Conservation (phyloP, 2,329 filamentous ascomycete species). For the Pestalotiopsis sp. region DNA sequence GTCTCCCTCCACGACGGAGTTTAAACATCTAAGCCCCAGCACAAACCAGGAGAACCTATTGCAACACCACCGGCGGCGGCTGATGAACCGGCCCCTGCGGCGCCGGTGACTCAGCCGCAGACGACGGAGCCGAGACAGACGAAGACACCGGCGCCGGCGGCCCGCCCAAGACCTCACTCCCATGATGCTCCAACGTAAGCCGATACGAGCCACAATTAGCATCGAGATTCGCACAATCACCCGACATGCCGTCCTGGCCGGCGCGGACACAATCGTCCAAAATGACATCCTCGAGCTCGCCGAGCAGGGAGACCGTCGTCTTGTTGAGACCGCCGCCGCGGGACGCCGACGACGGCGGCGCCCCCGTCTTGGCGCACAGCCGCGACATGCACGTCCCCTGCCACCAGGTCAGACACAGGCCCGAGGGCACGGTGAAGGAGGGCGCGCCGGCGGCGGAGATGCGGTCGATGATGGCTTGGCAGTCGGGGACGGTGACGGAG, state of each 20-base stretch:
- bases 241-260: conserved; percentile 13
- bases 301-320: conserved; percentile 9
- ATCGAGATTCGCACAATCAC: conserved; percentile 14
- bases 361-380: conserved; percentile 12
- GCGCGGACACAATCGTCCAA: conserved; percentile 3
- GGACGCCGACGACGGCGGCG: neutral
- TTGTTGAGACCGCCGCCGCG: neutral
- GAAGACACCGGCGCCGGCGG: neutral
- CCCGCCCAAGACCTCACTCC: neutral
- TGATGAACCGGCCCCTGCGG: too few species aligned
- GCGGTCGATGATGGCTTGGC: conserved; percentile 12
- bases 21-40: too few species aligned
- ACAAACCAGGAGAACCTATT: too few species aligned
- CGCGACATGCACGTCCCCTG: conserved; percentile 15
- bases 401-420: conserved; percentile 14
- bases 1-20: too few species aligned
- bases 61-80: too few species aligned
- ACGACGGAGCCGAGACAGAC: neutral
- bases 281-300: conserved; percentile 8
- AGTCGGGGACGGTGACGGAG: conserved; percentile 10
- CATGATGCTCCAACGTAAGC: conserved; percentile 13
- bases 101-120: too few species aligned
- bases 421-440: conserved; percentile 6
- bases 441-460: neutral
- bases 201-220: conserved; percentile 15